Evolutionary conservation across 768 basidiomycete genomes (phyloP), one percentile per base, ranked within the genome.

Genomic region (Podaxis rugospora): DNA sequence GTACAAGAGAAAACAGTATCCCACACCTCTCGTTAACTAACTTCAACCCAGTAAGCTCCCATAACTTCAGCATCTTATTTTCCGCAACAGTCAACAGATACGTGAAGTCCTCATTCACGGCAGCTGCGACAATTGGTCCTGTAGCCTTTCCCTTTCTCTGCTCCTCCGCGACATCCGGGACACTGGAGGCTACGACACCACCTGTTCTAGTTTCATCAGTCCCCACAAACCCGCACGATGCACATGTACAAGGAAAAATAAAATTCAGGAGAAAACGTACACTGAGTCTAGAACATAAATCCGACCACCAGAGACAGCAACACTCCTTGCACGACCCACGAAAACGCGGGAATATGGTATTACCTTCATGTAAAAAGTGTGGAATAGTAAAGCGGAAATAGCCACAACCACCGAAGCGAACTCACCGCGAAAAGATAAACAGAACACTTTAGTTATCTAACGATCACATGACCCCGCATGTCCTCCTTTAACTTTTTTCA

Each of bases 11-110:
- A 51, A 47, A 10, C 5, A 5, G 37, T 54, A 25, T 28, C 44
- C 63, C 78, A 46, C 59, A 90, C 92, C 93, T 79, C 62, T 83
- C 76, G 68, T 80, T 92, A 51, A 87, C 64, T 9, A 88, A 69
- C 62, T 78, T 75, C 63, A 90, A 70, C 0, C 75, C 68, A 2
- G 82, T 82, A 5, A 93, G 65, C 28, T 80, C 76, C 88, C 90
- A 95, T 9, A 96, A 78, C 64, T 83, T 88, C 66, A 98, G 75
- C 55, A 73, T 72, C 73, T 98, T 98, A 72, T 95, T 91, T 57
- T 96, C 94, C 6, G 83, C 86, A 0, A 79, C 74, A 1, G 88
- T 89, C 4, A 84, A 82, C 14, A 93, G 71, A 65, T 85, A 80
- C 32, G 63, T 71, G 57, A 72, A 75, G 0, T 71, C 70, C 5